Conservation (phyloP, 495 filamentous ascomycete species). For the Penicillium coffeae region DNA sequence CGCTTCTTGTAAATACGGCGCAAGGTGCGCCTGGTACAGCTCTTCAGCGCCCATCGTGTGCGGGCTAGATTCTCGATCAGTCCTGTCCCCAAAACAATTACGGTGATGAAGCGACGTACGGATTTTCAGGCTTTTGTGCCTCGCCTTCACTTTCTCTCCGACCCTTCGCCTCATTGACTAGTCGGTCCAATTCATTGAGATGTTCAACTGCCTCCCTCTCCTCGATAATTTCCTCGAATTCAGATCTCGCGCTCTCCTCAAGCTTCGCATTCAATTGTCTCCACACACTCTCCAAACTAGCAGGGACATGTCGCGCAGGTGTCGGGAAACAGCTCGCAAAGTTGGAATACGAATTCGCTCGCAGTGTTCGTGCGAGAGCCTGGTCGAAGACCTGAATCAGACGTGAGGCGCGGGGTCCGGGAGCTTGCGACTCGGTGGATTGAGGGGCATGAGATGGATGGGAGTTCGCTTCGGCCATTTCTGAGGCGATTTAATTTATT, state of each 20-base stretch:
- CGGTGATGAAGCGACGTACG: slow-evolving; percentile 40
- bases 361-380: slow-evolving; percentile 66
- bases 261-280: slow-evolving; percentile 64
- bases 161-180: slow-evolving; percentile 64
- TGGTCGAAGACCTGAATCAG: slow-evolving; percentile 67
- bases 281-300: slow-evolving; percentile 63
- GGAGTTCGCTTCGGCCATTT: slow-evolving; percentile 16
- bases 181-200: slow-evolving; percentile 77
- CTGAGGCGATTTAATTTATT: not conserved
- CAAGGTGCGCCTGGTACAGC: slow-evolving; percentile 66
- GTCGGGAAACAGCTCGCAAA: slow-evolving; percentile 90
- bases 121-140: slow-evolving; percentile 17
- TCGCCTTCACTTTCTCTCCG: slow-evolving; percentile 45
- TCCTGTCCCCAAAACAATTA: not conserved
- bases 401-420: slow-evolving; percentile 70
- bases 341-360: slow-evolving; percentile 68
- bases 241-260: slow-evolving; percentile 54
- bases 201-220: slow-evolving; percentile 66
- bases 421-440: slow-evolving; percentile 56
- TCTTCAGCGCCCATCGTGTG: slow-evolving; percentile 69
- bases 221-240: slow-evolving; percentile 74
- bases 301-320: slow-evolving; percentile 64
- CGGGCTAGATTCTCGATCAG: slow-evolving; percentile 45
- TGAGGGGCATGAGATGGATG: slow-evolving; percentile 34
- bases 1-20: slow-evolving; percentile 60